Percentiles rank a stretch among this genome's conserved stretches.
Evolutionary conservation across 495 filamentous ascomycete species (phyloP).

Genomic region (Aspergillus nidulans): DNA sequence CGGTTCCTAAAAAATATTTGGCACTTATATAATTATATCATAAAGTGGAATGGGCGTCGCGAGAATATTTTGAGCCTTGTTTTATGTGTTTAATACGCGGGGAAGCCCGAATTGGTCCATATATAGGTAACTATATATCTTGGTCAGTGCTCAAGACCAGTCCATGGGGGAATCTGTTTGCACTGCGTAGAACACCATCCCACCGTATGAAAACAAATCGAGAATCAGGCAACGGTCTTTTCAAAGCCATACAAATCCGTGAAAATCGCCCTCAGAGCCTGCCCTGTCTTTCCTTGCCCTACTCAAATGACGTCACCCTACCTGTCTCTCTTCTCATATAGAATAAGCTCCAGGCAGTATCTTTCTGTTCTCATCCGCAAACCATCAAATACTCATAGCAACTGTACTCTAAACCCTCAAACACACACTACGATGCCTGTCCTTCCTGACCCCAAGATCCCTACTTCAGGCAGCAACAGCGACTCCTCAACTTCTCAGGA

Average conservation of each 20-base stretch:
- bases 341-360: not conserved
- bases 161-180: not conserved
- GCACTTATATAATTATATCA: too few species aligned
- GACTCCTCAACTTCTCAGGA: conserved; percentile 15
- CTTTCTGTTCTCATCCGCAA: not conserved
- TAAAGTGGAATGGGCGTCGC: too few species aligned
- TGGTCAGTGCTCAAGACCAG: not conserved
- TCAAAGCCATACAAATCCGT: not conserved
- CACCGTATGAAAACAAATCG: not conserved
- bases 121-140: not conserved
- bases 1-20: too few species aligned
- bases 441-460: conserved; percentile 31
- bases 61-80: too few species aligned
- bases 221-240: not conserved
- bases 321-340: not conserved
- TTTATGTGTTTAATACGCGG: too few species aligned
- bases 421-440: conserved; percentile 26
- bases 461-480: conserved; percentile 20
- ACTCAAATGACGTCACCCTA: conserved; percentile 2
- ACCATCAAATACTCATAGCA: not conserved
- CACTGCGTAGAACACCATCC: not conserved
- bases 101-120: too few species aligned
- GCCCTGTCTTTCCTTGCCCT: not conserved
- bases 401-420: not conserved
- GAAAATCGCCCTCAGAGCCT: not conserved